A percentile compares a stretch with the other conserved stretches of the same genome.
Conservation (phyloP, 2,329 filamentous ascomycete species). For the Claviceps purpurea region DNA sequence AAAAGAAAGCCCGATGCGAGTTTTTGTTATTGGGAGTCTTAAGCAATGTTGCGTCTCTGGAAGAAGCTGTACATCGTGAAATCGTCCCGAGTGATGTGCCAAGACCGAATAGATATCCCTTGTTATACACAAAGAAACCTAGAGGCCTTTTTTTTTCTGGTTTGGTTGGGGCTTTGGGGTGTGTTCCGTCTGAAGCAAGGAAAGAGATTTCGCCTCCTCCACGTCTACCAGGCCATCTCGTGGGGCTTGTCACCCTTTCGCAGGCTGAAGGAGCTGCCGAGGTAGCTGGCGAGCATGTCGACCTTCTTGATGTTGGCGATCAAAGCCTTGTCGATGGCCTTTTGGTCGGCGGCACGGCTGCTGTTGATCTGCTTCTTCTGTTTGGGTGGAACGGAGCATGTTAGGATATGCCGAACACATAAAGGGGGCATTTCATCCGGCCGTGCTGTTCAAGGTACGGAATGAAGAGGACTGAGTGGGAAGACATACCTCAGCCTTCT, state of each 20-base stretch:
- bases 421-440: too few relatives aligned
- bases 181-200: too few relatives aligned
- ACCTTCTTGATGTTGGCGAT: conserved; percentile 97
- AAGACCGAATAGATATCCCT: too few relatives aligned
- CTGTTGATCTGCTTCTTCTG: conserved; percentile 96
- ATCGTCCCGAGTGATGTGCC: too few relatives aligned
- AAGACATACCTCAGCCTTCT: conserved; percentile 80
- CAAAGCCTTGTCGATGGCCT: conserved; percentile 94
- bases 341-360: conserved; percentile 92
- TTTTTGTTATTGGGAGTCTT: too few relatives aligned
- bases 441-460: not conserved
- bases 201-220: not conserved
- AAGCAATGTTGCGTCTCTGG: too few relatives aligned
- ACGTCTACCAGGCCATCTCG: conserved; percentile 94
- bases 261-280: conserved; percentile 92
- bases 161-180: too few relatives aligned
- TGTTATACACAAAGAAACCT: too few relatives aligned
- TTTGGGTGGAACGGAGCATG: conserved; percentile 11
- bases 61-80: too few relatives aligned
- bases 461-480: not conserved
- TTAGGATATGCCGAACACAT: not conserved
- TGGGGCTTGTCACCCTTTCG: conserved; percentile 99
- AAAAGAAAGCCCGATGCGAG: too few relatives aligned
- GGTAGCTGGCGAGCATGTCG: conserved; percentile 84
- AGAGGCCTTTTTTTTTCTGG: too few relatives aligned